Base-by-base conservation (phyloP, 345 rosid genomes). In the Ceriops decandra region DNA sequence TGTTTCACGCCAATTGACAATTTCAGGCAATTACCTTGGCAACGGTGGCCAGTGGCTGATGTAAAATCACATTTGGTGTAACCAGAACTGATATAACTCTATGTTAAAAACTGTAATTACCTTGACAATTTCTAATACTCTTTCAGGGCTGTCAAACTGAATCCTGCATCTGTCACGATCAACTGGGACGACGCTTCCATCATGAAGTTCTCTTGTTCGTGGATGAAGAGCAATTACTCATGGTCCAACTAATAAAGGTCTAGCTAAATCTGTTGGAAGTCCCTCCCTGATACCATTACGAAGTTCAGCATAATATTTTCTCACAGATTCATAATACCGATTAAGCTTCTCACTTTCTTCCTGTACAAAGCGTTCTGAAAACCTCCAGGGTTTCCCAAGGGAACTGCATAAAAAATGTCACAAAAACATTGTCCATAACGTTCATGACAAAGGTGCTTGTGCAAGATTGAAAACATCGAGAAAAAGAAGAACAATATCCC, bases 331-430 rank as follows among this genome's bases (percentile, higher is more conserved):
- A 27, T 76, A 42, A 65, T 77, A 77, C 57, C 63, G 69, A 16
- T 72, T 30, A 49, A 72, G 76, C 53, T 72, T 77, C 26, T 72
- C 66, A 53, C 80, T 68, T 52, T 77, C 80, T 63, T 72, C 80
- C 1, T 7, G 58, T 46, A 77, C 46, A 53, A 77, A 68, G 52
- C 60, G 69, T 31, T 77, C 73, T 30, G 80, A 77, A 54, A 77
- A 77, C 33, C 80, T 72, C 52, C 80, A 57, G 38, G 80, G 76
- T 60, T 64, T 77, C 51, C 80, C 80, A 6, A 77, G 76, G 52
- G 80, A 77, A 64, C 80, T 77, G 68, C n/a, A 3, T 36, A 6
- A 61, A 38, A 36, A 49, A 6, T 31, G 36, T 62, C 28, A 5
- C 32, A 52, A 27, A 24, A 58, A 26, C 19, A 64, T 7, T 36